These are phyloP conservation scores for Thinopyrum elongatum DNA, from an alignment of 176 grass and related monocot species.

Conservation along the genomic window DNA sequence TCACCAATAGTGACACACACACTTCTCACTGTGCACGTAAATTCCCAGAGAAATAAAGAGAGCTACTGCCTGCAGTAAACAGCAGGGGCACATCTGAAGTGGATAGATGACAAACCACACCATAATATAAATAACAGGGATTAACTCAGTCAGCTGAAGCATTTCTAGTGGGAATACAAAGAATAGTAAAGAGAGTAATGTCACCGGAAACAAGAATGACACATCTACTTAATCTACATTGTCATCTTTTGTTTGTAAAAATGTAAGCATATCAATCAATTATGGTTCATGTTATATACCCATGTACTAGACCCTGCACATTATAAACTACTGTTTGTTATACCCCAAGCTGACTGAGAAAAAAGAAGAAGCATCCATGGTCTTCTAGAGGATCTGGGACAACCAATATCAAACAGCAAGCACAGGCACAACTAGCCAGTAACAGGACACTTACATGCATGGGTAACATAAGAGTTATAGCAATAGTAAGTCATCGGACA, in stretches of 20 bases:
- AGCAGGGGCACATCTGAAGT: neutral
- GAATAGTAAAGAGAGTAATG: neutral
- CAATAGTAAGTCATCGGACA: neutral
- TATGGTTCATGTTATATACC: neutral
- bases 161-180: neutral
- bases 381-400: neutral
- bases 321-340: neutral
- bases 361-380: neutral
- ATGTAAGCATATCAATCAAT: neutral
- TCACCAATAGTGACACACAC: neutral
- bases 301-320: neutral
- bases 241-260: neutral
- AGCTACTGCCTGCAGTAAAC: neutral
- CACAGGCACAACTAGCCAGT: neutral
- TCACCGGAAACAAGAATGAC: neutral
- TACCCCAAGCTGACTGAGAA: neutral
- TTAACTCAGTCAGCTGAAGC: constrained; percentile 1
- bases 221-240: neutral
- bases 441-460: neutral
- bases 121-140: neutral
- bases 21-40: neutral
- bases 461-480: neutral
- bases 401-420: neutral
- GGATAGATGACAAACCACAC: neutral
- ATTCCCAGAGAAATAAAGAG: neutral